Evolutionary conservation across 2,329 filamentous ascomycete genomes (phyloP).

Genomic region (Cladosporium halotolerans): DNA sequence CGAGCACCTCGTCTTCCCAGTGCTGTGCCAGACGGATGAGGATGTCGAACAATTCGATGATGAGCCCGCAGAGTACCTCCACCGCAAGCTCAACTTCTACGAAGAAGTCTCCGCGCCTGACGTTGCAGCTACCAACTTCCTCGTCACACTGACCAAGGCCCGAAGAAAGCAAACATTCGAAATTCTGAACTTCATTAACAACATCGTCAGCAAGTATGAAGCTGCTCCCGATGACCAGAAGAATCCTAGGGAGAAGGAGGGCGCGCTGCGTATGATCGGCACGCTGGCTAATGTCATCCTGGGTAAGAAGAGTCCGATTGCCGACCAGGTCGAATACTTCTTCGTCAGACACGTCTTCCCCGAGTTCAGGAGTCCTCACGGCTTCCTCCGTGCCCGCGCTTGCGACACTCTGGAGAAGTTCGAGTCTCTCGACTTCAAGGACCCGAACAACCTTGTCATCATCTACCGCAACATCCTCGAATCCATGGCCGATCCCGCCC

Average conservation of each 20-base stretch:
- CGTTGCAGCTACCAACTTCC: slow-evolving; percentile 91
- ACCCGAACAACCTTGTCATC: slow-evolving; percentile 87
- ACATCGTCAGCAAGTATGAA: slow-evolving; percentile 90
- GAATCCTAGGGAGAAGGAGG: slow-evolving; percentile 92
- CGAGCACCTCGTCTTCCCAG: slow-evolving; percentile 90
- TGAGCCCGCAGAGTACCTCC: slow-evolving; percentile 92
- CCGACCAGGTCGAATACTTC: slow-evolving; percentile 96
- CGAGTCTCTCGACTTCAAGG: slow-evolving; percentile 93
- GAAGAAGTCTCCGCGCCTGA: slow-evolving; percentile 95
- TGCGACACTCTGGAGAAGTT: slow-evolving; percentile 99
- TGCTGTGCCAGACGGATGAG: slow-evolving; percentile 85
- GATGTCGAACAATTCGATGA: slow-evolving; percentile 91
- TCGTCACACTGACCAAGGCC: slow-evolving; percentile 88
- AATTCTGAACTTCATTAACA: slow-evolving; percentile 90
- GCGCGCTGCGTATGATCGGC: slow-evolving; percentile 93
- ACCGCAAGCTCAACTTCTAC: slow-evolving; percentile 95
- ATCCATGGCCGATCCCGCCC: slow-evolving; percentile 88
- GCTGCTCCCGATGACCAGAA: slow-evolving; percentile 77
- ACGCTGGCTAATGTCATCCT: slow-evolving; percentile 90
- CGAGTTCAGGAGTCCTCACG: slow-evolving; percentile 87
- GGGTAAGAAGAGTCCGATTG: slow-evolving; percentile 96
- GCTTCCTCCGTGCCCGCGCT: slow-evolving; percentile 86
- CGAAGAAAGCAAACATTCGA: slow-evolving; percentile 94
- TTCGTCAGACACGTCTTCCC: slow-evolving; percentile 97
- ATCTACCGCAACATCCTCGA: slow-evolving; percentile 97